Base-by-base conservation (phyloP, 108 stramenopile species). In the Asterionellopsis glacialis region DNA sequence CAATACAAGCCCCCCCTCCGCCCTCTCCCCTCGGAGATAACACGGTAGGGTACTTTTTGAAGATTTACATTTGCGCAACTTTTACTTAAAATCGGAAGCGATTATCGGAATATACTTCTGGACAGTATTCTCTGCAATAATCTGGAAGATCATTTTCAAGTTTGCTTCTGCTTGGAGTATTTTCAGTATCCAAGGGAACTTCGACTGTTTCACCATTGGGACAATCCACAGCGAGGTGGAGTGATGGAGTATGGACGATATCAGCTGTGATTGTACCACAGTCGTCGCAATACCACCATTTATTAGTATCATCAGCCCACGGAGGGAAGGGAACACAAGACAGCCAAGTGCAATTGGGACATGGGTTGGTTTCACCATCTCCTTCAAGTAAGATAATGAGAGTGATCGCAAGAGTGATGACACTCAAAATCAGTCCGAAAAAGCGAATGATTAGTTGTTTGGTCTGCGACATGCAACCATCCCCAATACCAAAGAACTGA, bases 231-330 rank as follows among this genome's bases (percentile, higher is more conserved):
- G 70, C 52, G 54, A 88, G 55, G 69, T 82, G 67, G 61, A 83
- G 73, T 47, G 44, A 62, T 7, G 82, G 76, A 51, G 75, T 58
- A 11, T 76, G 52, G 42, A 84, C 63, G 21, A 81, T 85, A 24
- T 87, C 80, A 33, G 88, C 91, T n/a, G 81, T 80, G 15, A 87
- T 78, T 41, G 48, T 63, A 57, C 73, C 79, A 49, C 93, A 94
- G 61, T 94, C 89, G 48, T 94, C 93, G 63, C 93, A 94, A 44
- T 91, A 91, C 93, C 93, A 94, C 93, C 93, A 94, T 59, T 88
- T 88, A 18, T 87, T 61, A 57, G 66, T 51, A 10, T 74, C 51
- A 11, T 64, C 69, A 3, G 65, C 63, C 89, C 93, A 90, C 0
- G 87, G 87, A 38, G 93, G 93, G 51, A 94, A 89, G 14, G 89